phyloP scores from a whole-genome alignment of 1,284 basidiomycete genomes.

The Trichosporon asahii region DNA sequence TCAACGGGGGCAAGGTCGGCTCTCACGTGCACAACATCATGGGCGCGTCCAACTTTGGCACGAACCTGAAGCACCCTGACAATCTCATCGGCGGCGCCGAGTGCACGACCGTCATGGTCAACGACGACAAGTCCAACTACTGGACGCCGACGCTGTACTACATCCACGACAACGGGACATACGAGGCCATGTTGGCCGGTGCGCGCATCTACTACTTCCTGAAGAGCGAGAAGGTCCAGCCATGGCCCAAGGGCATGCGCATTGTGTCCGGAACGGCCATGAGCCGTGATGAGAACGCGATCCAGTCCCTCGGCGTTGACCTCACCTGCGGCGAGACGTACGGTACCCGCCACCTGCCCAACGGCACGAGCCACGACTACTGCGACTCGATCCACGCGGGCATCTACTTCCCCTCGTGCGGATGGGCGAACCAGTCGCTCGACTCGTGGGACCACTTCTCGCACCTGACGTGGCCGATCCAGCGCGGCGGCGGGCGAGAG shows the following conservation, averaged over 20 bases:
- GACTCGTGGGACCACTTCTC: constrained; percentile 42
- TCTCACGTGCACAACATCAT: constrained; percentile 50
- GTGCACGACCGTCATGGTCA: constrained; percentile 12
- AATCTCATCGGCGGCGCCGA: constrained; percentile 22
- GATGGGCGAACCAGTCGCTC: constrained; percentile 31
- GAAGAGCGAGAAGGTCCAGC: constrained; percentile 29
- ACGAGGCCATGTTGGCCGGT: constrained; percentile 30
- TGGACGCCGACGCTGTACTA: constrained; percentile 34
- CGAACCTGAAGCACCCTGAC: neutral
- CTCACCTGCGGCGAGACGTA: constrained; percentile 35
- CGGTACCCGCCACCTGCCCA: constrained; percentile 32
- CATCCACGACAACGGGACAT: constrained; percentile 20
- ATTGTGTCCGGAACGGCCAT: constrained; percentile 42
- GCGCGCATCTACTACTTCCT: constrained; percentile 47
- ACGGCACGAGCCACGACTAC: constrained; percentile 32
- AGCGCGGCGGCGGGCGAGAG: constrained; percentile 11
- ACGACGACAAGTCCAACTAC: constrained; percentile 47
- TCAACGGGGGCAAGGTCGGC: constrained; percentile 42
- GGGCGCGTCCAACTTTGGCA: constrained; percentile 38
- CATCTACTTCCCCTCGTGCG: constrained; percentile 44
- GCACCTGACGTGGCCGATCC: constrained; percentile 43
- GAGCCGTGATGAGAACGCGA: constrained; percentile 25
- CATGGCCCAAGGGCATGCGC: constrained; percentile 47
- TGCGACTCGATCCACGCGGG: constrained; percentile 28
- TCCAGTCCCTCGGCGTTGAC: constrained; percentile 26